phyloP scores from a whole-genome alignment of 345 rosid genomes.

The Lagerstroemia speciosa region DNA sequence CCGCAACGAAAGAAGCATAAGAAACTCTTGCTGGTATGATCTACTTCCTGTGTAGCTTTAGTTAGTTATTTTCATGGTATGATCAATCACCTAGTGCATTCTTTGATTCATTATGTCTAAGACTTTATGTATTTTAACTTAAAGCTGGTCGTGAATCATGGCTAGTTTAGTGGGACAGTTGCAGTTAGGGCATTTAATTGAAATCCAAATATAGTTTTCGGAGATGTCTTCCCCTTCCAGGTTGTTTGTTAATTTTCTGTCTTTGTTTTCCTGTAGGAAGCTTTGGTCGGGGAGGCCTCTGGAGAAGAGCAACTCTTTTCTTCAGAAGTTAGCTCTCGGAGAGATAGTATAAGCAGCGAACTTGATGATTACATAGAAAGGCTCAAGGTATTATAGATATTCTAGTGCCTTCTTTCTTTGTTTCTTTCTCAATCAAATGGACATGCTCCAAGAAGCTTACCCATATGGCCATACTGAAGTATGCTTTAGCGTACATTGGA shows the following conservation, averaged over 20 bases:
- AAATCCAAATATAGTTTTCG: background rate
- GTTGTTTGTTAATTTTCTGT: slow-evolving; percentile 11
- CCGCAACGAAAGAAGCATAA: slow-evolving; percentile 95
- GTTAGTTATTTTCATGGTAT: background rate
- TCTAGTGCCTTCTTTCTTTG: background rate
- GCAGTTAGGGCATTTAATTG: background rate
- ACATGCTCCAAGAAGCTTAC: background rate
- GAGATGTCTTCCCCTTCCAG: background rate
- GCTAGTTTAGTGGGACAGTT: background rate
- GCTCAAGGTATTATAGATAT: slow-evolving; percentile 51
- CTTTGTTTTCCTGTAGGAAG: slow-evolving; percentile 44
- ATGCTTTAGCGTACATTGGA: background rate
- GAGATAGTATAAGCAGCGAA: slow-evolving; percentile 51
- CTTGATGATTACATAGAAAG: slow-evolving; percentile 53
- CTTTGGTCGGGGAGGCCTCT: slow-evolving; percentile 86
- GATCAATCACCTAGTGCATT: background rate
- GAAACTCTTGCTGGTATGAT: slow-evolving; percentile 78
- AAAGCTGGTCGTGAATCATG: background rate
- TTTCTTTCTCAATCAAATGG: background rate
- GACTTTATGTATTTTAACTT: background rate
- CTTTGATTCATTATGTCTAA: background rate
- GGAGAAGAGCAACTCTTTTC: slow-evolving; percentile 92
- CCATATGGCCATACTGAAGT: background rate
- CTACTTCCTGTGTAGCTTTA: slow-evolving; percentile 11
- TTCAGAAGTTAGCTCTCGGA: slow-evolving; percentile 31